phyloP scores from a whole-genome alignment of 2,329 filamentous ascomycete species.

The Zarea fungicola region DNA sequence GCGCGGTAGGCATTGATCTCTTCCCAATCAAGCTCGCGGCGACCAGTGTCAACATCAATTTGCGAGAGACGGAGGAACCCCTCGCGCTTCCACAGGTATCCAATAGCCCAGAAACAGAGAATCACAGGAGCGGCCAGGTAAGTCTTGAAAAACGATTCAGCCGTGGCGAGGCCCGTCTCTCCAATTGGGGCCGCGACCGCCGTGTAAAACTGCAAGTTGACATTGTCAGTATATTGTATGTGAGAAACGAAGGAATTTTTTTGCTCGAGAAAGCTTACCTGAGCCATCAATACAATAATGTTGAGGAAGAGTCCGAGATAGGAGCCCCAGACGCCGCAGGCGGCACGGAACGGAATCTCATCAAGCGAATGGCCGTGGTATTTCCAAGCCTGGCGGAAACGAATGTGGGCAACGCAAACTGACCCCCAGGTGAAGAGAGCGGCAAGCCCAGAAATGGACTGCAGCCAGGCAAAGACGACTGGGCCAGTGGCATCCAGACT shows the following conservation, averaged over 20 bases:
- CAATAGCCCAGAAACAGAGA: slow-evolving; percentile 49
- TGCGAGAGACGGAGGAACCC: slow-evolving; percentile 53
- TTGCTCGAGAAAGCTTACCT: slow-evolving; percentile 34
- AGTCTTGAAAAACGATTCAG: slow-evolving; percentile 49
- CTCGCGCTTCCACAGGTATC: slow-evolving; percentile 61
- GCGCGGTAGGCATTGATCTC: slow-evolving; percentile 51
- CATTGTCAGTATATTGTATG: neutral
- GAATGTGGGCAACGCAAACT: slow-evolving; percentile 64
- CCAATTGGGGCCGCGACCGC: slow-evolving; percentile 36
- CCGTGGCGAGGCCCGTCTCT: slow-evolving; percentile 31
- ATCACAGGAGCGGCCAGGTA: slow-evolving; percentile 52
- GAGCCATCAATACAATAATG: slow-evolving; percentile 49
- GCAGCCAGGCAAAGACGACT: slow-evolving; percentile 60
- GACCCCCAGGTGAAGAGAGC: slow-evolving; percentile 66
- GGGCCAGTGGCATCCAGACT: slow-evolving; percentile 39
- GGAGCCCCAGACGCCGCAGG: slow-evolving; percentile 57
- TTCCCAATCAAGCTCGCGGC: slow-evolving; percentile 62
- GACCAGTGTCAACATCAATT: slow-evolving; percentile 64
- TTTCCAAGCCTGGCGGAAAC: slow-evolving; percentile 61
- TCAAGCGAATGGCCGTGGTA: slow-evolving; percentile 55
- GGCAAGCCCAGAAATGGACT: slow-evolving; percentile 58
- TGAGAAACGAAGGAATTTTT: neutral
- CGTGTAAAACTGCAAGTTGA: slow-evolving; percentile 40
- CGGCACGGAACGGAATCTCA: slow-evolving; percentile 61
- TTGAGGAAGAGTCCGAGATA: slow-evolving; percentile 57